Percentiles rank a stretch among this genome's conserved stretches.
Evolutionary conservation across 176 grass and related monocot genomes (phyloP).

Genomic region (Elymus sibiricus): DNA sequence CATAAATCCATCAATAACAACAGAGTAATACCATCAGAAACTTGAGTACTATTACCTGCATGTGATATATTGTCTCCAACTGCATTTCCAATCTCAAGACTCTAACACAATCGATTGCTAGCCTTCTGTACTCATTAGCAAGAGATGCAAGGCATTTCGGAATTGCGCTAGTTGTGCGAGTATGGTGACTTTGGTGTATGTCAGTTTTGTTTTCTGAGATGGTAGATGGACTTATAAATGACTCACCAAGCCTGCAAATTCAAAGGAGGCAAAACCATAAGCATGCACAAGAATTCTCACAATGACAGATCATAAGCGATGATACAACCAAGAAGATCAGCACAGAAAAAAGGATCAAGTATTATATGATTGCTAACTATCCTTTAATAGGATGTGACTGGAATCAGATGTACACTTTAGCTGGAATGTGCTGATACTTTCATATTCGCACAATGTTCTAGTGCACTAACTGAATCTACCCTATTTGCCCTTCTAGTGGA

Average conservation of each 20-base stretch:
- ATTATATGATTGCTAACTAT: background rate
- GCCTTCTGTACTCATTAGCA: conserved; percentile 82
- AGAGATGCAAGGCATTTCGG: conserved; percentile 73
- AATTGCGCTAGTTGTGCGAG: conserved; percentile 60
- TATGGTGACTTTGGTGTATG: conserved; percentile 41
- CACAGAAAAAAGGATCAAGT: background rate
- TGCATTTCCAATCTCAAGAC: conserved; percentile 97
- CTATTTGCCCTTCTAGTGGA: background rate
- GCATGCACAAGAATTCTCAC: background rate
- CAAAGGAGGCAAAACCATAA: conserved; percentile 1
- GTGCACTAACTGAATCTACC: background rate
- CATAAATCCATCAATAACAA: conserved; percentile 31
- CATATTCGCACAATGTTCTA: background rate
- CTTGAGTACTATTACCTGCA: conserved; percentile 58
- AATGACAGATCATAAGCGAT: conserved; percentile 3
- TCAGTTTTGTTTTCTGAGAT: conserved; percentile 36
- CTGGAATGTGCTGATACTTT: background rate
- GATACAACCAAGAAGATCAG: conserved; percentile 1
- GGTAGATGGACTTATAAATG: conserved; percentile 53
- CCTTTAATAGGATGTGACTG: background rate
- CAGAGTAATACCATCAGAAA: conserved; percentile 15
- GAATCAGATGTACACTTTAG: background rate
- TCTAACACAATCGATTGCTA: conserved; percentile 91
- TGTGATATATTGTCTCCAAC: conserved; percentile 88
- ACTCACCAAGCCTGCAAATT: conserved; percentile 70